Conservation (phyloP, 164 flowering plant genomes). For the Stephania cephalantha region DNA sequence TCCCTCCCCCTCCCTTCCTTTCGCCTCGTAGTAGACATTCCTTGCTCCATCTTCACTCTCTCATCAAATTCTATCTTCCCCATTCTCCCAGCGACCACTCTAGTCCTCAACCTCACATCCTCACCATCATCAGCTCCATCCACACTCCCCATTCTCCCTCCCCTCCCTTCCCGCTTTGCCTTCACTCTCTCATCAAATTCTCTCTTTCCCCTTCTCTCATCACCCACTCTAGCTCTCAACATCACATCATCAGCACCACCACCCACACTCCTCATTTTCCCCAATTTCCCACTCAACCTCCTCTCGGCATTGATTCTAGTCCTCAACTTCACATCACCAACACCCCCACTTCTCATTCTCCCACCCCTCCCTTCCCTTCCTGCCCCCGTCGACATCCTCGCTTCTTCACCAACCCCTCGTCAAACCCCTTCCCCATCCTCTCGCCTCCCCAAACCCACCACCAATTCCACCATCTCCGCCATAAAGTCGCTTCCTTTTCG, state of each 20-base stretch:
- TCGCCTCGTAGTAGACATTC: background rate
- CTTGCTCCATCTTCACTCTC: too few species aligned
- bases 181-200: too few species aligned
- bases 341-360: too few species aligned
- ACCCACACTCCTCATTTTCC: background rate
- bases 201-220: background rate
- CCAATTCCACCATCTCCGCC: constrained; percentile 13
- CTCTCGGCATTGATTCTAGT: background rate
- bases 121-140: too few species aligned
- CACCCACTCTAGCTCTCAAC: too few species aligned
- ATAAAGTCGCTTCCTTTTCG: constrained; percentile 33
- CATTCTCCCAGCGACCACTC: too few species aligned
- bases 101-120: too few species aligned
- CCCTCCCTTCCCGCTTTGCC: too few species aligned
- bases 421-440: constrained; percentile 5
- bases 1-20: constrained; percentile 5
- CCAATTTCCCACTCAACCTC: too few species aligned
- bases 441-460: constrained; percentile 6
- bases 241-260: background rate
- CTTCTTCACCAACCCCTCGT: background rate
- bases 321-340: too few species aligned
- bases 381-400: too few species aligned
- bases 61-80: too few species aligned
- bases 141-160: background rate
- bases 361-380: background rate